Base-by-base conservation (phyloP, 495 filamentous ascomycete species). In the Aspergillus heteromorphus region DNA sequence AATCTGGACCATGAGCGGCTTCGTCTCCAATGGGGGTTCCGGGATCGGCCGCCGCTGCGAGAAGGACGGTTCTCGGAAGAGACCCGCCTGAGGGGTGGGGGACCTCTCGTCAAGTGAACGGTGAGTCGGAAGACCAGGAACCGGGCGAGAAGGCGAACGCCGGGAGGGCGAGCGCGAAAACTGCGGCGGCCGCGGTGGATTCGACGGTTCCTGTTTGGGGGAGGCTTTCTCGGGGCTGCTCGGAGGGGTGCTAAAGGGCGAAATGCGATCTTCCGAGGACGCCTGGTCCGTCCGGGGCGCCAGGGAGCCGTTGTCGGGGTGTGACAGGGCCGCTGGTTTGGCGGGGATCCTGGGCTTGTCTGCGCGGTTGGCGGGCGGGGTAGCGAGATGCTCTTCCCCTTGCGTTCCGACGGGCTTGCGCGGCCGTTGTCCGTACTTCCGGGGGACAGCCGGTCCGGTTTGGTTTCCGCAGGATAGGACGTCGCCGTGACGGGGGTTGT, bases 171-270 rank as follows among this genome's bases (percentile, higher is more conserved):
- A 58, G 3, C 48, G 58, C 17, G 50, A 38, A 31, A 55, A 19
- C 29, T 41, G 45, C 6, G 55, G 30, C 11, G 53, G 34, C 49
- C 59, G 65, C 10, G 31, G n/a, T n/a, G 42, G 13, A 58, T 18
- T 29, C 1, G 43, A 18, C 6, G 64, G 56, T 5, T 52, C 14
- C 1, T 55, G 57, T 48, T 65, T 69, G 9, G 63, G 23, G 1
- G 68, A 47, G 6, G 76, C 68, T 47, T 81, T 87, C 49, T 83
- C 86, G 13, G 83, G 82, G 59, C 86, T 95, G 51, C 83, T 86
- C 13, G 92, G 91, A 10, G 92, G 92, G 27, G 91, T 96, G 67
- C 77, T 92, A 63, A 98, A 97, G 0, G 93, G 92, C 6, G 93
- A 97, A 0, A 87, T 73, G 30, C 73, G 72, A n/a, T 81, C 79